Evolutionary conservation across 2,329 filamentous ascomycete species (phyloP).

Genomic region (Scytalidium lignicola): DNA sequence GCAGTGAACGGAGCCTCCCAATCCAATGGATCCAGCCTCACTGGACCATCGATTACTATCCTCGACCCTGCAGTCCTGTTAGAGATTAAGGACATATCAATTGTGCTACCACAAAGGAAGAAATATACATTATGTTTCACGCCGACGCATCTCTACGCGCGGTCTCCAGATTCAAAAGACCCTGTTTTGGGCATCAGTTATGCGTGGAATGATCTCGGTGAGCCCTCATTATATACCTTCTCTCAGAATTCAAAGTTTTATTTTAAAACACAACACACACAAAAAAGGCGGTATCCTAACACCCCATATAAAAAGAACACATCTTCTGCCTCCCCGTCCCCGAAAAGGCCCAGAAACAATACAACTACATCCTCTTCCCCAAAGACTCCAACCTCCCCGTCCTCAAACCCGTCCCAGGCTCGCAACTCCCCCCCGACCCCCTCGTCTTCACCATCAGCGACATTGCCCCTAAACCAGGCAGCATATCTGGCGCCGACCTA

Average conservation of each 20-base stretch:
- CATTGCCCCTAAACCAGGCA: constrained; percentile 55
- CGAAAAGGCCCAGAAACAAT: constrained; percentile 59
- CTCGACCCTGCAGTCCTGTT: constrained; percentile 48
- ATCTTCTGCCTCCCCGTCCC: constrained; percentile 60
- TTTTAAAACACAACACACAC: background rate
- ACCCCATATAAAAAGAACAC: constrained; percentile 40
- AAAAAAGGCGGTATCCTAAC: background rate
- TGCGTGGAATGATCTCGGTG: constrained; percentile 59
- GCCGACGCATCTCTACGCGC: constrained; percentile 52
- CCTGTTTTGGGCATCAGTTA: constrained; percentile 51
- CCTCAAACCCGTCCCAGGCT: constrained; percentile 37
- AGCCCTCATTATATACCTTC: constrained; percentile 12
- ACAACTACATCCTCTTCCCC: constrained; percentile 62
- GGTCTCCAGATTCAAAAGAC: constrained; percentile 43
- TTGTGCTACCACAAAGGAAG: constrained; percentile 63
- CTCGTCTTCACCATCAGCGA: constrained; percentile 60
- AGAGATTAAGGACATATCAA: constrained; percentile 60
- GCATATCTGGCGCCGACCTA: constrained; percentile 46
- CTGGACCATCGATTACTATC: constrained; percentile 14
- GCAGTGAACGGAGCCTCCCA: constrained; percentile 11
- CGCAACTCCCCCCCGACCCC: constrained; percentile 42
- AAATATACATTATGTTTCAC: constrained; percentile 64
- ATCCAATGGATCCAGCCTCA: constrained; percentile 4
- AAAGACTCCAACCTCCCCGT: constrained; percentile 45
- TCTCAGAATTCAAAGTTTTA: background rate